A percentile compares a stretch with the other conserved stretches of the same genome.
phyloP scores from a whole-genome alignment of 2,329 filamentous ascomycete genomes.

The Tolypocladium nubicola region DNA sequence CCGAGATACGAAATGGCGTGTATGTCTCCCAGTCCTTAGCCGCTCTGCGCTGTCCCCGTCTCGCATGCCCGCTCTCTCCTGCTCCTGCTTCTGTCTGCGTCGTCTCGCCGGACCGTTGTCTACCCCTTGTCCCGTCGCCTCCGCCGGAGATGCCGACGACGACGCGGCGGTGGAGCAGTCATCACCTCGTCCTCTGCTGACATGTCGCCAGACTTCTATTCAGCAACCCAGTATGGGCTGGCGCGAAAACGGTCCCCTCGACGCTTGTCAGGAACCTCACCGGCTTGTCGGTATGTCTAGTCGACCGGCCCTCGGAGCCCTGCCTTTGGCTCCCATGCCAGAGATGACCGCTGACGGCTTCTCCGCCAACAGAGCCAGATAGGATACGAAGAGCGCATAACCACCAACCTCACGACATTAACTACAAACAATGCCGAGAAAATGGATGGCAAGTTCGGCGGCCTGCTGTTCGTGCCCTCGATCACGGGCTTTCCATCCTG shows the following conservation, averaged over 20 bases:
- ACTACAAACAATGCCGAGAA: slow-evolving; percentile 54
- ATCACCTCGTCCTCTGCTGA: neutral
- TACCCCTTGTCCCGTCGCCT: neutral
- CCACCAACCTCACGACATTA: slow-evolving; percentile 61
- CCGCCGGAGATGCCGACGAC: neutral
- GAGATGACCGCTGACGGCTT: slow-evolving; percentile 8
- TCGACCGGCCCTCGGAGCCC: neutral
- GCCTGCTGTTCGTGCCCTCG: slow-evolving; percentile 77
- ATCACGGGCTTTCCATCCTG: slow-evolving; percentile 51
- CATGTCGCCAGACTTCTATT: slow-evolving; percentile 40
- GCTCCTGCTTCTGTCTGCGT: neutral
- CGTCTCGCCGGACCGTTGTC: neutral
- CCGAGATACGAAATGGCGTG: slow-evolving; percentile 40
- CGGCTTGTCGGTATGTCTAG: slow-evolving; percentile 37
- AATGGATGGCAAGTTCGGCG: slow-evolving; percentile 53
- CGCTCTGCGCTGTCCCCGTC: neutral
- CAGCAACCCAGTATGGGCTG: slow-evolving; percentile 46
- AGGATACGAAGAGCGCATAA: slow-evolving; percentile 40
- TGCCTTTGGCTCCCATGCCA: neutral
- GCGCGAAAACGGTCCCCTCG: slow-evolving; percentile 36
- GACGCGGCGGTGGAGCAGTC: neutral
- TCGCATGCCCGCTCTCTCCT: neutral
- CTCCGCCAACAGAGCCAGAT: slow-evolving; percentile 27
- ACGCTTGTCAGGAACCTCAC: slow-evolving; percentile 48
- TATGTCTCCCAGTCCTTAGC: slow-evolving; percentile 20